phyloP scores from a whole-genome alignment of 208 protist species.

The Zelonia costaricensis region DNA sequence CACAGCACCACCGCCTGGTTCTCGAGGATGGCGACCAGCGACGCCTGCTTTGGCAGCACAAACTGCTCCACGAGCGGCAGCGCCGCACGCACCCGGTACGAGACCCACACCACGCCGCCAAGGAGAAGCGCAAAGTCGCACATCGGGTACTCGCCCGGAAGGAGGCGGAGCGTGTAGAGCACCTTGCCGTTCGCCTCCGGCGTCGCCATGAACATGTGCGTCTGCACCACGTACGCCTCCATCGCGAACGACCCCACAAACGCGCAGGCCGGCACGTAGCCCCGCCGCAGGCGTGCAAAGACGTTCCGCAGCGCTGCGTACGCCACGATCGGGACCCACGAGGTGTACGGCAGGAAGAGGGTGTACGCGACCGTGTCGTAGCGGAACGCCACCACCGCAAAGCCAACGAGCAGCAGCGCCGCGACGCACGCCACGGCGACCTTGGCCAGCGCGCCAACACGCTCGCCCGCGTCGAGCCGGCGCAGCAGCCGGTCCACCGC shows the following conservation, averaged over 20 bases:
- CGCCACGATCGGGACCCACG: constrained; percentile 57
- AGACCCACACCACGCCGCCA: constrained; percentile 27
- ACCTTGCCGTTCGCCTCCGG: constrained; percentile 40
- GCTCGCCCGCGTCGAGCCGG: constrained; percentile 28
- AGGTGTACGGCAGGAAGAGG: constrained; percentile 68
- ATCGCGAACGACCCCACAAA: constrained; percentile 77
- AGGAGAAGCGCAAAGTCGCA: constrained; percentile 40
- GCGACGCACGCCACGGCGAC: constrained; percentile 10
- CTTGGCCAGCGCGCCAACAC: constrained; percentile 22
- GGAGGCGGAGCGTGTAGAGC: constrained; percentile 28
- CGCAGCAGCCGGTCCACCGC: constrained; percentile 28
- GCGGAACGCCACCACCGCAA: constrained; percentile 21
- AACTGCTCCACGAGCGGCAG: constrained; percentile 16
- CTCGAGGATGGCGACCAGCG: constrained; percentile 3
- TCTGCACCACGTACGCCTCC: constrained; percentile 87
- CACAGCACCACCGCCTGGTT: constrained; percentile 24
- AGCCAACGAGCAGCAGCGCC: constrained; percentile 27
- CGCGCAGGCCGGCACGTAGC: constrained; percentile 53
- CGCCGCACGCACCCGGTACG: constrained; percentile 26
- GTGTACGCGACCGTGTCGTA: constrained; percentile 65
- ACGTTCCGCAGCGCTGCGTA: constrained; percentile 80
- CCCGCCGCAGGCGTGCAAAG: constrained; percentile 27
- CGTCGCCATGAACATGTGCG: constrained; percentile 66
- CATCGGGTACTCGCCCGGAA: constrained; percentile 31
- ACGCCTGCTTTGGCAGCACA: constrained; percentile 29